Evolutionary conservation across 208 protist species (phyloP).

Genomic region (Crithidia bombi): DNA sequence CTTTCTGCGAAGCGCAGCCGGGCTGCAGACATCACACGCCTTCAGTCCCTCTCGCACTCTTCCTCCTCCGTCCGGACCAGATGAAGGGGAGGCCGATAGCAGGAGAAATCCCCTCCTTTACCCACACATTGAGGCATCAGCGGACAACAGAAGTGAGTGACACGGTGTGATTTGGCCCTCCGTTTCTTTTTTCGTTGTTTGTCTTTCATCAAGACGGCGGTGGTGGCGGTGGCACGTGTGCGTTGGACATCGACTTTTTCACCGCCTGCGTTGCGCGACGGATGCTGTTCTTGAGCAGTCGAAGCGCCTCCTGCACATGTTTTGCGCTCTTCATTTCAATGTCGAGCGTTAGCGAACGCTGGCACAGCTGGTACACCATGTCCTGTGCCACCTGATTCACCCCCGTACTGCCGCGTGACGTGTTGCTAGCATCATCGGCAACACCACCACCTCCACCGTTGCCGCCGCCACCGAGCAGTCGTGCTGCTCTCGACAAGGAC

Average conservation of each 20-base stretch:
- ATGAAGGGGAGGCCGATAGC: too few relatives aligned
- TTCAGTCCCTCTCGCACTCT: too few relatives aligned
- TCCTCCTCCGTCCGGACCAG: too few relatives aligned
- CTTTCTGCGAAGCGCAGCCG: too few relatives aligned
- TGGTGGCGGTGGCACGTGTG: conserved; percentile 4
- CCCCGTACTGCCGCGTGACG: conserved; percentile 25
- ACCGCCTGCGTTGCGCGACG: conserved; percentile 49
- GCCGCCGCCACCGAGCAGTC: conserved; percentile 22
- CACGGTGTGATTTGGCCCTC: not conserved
- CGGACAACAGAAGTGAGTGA: not conserved
- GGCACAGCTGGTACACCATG: conserved; percentile 29
- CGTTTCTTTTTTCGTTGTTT: not conserved
- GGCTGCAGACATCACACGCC: too few relatives aligned
- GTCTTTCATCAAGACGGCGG: too few relatives aligned
- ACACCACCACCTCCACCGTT: conserved; percentile 10
- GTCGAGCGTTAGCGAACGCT: conserved; percentile 39
- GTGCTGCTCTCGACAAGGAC: conserved; percentile 21
- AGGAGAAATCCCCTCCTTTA: not conserved
- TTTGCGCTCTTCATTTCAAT: conserved; percentile 48
- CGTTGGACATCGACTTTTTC: conserved; percentile 47
- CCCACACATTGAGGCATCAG: too few relatives aligned
- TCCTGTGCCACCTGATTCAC: conserved; percentile 26
- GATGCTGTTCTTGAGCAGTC: conserved; percentile 40
- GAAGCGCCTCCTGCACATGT: conserved; percentile 45
- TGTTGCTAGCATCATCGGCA: conserved; percentile 30